Evolutionary conservation across 768 basidiomycete species (phyloP).

Genomic region (Mycena latifolia): DNA sequence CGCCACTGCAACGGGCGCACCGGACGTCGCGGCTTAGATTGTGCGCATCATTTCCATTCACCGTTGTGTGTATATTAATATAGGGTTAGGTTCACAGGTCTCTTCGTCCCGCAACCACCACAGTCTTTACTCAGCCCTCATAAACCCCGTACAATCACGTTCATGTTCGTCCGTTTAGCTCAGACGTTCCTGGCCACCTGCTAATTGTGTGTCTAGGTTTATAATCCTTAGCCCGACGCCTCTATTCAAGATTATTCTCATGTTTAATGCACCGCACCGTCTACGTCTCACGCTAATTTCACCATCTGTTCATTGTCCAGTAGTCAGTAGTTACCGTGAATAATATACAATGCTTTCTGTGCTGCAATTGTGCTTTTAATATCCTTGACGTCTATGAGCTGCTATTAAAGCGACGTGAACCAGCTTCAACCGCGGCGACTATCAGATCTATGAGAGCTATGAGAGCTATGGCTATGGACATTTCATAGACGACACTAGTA

Average conservation of each 20-base stretch:
- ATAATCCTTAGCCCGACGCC: not conserved
- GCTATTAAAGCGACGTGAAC: not conserved
- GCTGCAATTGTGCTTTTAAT: not conserved
- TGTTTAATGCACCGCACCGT: not conserved
- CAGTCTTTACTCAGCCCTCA: not conserved
- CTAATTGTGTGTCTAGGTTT: not conserved
- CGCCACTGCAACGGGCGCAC: not conserved
- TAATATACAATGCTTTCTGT: not conserved
- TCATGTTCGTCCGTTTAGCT: not conserved
- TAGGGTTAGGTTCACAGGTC: no score
- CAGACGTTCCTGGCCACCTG: not conserved
- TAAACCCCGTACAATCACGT: not conserved
- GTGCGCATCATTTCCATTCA: not conserved
- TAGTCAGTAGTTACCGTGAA: constrained; percentile 8
- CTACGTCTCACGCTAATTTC: not conserved
- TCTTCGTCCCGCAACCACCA: no score
- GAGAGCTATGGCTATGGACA: constrained; percentile 1
- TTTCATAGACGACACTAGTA: not conserved
- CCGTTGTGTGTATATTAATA: not conserved
- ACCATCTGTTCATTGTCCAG: not conserved
- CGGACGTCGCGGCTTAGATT: not conserved
- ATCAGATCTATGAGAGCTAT: constrained; percentile 2
- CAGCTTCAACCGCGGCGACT: not conserved
- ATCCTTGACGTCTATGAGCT: not conserved
- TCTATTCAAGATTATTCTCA: not conserved